Conservation (phyloP, 2,329 filamentous ascomycete genomes). For the Botrytis elliptica region DNA sequence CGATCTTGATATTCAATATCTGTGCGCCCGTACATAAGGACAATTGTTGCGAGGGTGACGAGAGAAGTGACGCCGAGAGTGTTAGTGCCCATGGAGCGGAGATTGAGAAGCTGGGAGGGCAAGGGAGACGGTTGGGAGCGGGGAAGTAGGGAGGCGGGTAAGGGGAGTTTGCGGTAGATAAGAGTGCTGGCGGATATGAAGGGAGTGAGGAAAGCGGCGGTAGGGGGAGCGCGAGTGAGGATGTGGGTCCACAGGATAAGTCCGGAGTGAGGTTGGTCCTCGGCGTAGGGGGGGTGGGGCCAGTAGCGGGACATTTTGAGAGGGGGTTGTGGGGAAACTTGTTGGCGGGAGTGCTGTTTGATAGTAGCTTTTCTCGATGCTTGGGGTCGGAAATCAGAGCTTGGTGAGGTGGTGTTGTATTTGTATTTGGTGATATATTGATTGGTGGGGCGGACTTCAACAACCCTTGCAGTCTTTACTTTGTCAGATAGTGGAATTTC, state of each 20-base stretch:
- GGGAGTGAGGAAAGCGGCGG: constrained; percentile 51
- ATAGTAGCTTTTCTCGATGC: background rate
- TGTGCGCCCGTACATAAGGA: constrained; percentile 55
- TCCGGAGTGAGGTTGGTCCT: constrained; percentile 58
- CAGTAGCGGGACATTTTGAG: constrained; percentile 51
- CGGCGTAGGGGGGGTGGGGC: constrained; percentile 57
- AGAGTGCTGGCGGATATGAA: constrained; percentile 40
- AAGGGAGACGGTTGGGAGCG: constrained; percentile 28
- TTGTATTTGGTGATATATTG: background rate
- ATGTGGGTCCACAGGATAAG: constrained; percentile 61
- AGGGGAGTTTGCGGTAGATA: constrained; percentile 13
- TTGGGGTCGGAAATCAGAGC: background rate
- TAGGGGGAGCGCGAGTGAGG: constrained; percentile 54
- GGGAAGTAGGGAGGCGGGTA: constrained; percentile 16
- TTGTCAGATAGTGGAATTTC: background rate
- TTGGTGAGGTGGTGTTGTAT: background rate
- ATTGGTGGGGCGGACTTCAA: background rate
- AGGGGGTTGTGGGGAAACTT: background rate
- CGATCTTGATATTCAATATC: constrained; percentile 65
- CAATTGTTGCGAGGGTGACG: constrained; percentile 45
- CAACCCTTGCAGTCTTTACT: background rate
- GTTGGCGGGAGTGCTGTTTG: too few species aligned
- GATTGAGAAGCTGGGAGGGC: constrained; percentile 39
- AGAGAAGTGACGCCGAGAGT: constrained; percentile 47
- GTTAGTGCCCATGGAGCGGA: constrained; percentile 48